These are phyloP conservation scores for Ophioceras dolichostomum DNA, from an alignment of 2,329 filamentous ascomycete genomes.

Conservation along the genomic window DNA sequence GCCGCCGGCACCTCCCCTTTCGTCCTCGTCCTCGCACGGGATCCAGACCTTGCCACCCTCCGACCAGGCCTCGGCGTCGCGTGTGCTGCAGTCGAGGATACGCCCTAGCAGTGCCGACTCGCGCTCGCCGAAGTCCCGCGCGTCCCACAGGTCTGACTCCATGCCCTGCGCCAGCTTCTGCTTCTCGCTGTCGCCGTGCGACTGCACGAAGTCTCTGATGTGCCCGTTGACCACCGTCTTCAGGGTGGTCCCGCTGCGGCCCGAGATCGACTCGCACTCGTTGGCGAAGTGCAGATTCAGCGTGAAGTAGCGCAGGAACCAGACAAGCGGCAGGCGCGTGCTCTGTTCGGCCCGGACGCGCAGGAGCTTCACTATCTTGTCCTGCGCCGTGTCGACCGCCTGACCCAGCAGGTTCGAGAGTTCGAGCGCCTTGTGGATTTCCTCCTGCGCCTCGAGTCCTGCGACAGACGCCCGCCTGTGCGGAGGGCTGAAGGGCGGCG, in stretches of 20 bases:
- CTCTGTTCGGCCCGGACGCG: slow-evolving; percentile 68
- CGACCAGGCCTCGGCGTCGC: slow-evolving; percentile 56
- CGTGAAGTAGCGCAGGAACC: slow-evolving; percentile 71
- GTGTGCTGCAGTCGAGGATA: slow-evolving; percentile 58
- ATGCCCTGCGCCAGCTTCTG: slow-evolving; percentile 65
- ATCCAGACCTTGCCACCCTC: slow-evolving; percentile 47
- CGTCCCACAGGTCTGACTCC: slow-evolving; percentile 71
- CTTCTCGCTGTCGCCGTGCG: slow-evolving; percentile 58
- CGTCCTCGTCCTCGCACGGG: slow-evolving; percentile 17
- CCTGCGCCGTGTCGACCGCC: slow-evolving; percentile 69
- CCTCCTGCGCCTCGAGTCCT: slow-evolving; percentile 49
- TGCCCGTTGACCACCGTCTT: slow-evolving; percentile 73
- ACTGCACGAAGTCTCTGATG: slow-evolving; percentile 67
- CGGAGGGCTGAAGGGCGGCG: slow-evolving; percentile 39
- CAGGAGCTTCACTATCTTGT: slow-evolving; percentile 62
- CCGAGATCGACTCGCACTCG: slow-evolving; percentile 76
- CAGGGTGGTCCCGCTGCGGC: slow-evolving; percentile 60
- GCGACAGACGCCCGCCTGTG: slow-evolving; percentile 22
- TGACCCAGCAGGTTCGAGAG: slow-evolving; percentile 68
- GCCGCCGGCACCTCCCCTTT: slow-evolving; percentile 19
- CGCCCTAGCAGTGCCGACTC: slow-evolving; percentile 47
- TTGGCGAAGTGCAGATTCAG: slow-evolving; percentile 75
- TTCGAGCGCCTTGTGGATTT: slow-evolving; percentile 65
- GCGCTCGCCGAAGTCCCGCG: slow-evolving; percentile 58
- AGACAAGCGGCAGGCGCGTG: slow-evolving; percentile 50